Evolutionary conservation across 192 early-diverging fungal species (phyloP), one percentile per base, ranked within the genome.

Genomic region (Paraglomus occultum): DNA sequence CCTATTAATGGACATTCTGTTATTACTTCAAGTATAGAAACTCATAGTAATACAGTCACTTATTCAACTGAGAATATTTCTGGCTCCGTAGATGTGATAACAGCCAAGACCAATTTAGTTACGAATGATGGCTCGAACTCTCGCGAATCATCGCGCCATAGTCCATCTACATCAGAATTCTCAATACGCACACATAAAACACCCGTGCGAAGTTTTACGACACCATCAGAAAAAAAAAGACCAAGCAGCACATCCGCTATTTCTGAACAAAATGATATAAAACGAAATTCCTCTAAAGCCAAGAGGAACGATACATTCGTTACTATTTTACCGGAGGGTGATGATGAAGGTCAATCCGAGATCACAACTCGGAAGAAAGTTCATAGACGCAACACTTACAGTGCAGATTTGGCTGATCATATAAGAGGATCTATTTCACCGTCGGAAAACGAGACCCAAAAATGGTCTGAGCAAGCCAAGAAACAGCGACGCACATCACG

Each of bases 301-400:
- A 70, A 70, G 40, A 70, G 45, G 22, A 44, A 18, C 11, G 31
- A 31, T 18, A 46, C 51, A 17, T 8, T 40, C 31, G 23, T 17
- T 8, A 40, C 40, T 50, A 39, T 42, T 17, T 45, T 22, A 46
- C 40, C 42, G 11, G 14, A 15, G 23, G 67, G 58, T 0, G 18
- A 11, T n/a, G 5, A 8, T 5, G 44, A 31, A 31, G 3, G 31
- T 31, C 31, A 31, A 31, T 31, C 31, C 31, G 14, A 17, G 15
- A 20, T 44, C 43, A 18, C 39, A 40, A 17, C 0, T 59, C 47
- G 12, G 23, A 44, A 39, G 40, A 58, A 8, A 14, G 18, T 78
- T 42, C 73, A 73, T 55, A 76, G 81, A 22, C 74, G 78, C 23
- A 83, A 78, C 58, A 83, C 81, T 3, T 74, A 74, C 55, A 77